Evolutionary conservation across 768 basidiomycete species (phyloP), one percentile per base, ranked within the genome.

Genomic region (Mycena albidolilacea): DNA sequence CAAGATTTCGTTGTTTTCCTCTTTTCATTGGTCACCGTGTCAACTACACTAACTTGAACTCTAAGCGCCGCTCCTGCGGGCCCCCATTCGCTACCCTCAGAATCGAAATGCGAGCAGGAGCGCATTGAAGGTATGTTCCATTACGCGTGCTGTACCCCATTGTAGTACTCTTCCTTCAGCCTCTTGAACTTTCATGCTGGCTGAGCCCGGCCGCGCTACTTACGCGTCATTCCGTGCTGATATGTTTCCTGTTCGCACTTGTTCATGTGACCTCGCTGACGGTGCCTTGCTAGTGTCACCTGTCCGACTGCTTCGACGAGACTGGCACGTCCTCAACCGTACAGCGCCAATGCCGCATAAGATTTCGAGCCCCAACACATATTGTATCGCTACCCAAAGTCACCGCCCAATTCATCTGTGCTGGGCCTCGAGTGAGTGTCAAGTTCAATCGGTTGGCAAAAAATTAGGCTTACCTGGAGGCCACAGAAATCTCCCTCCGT

Each of bases 291-390:
- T 55, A 55, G 54, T 55, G 23, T 3, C 6, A 52, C 21, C 3
- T 23, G 17, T 9, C 2, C 41, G 30, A 3, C 30, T 43, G 21
- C 17, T 21, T 17, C 41, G 6, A 43, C 41, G 30, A 30, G 19
- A 52, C 50, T 21, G 50, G 23, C 19, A n/a, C n/a, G 8, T n/a
- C 50, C 50, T 52, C 19, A 8, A 52, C 11, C n/a, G 3, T 4
- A 17, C 50, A 52, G 50, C n/a, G n/a, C 50, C 50, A 52, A 17
- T 8, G 50, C n/a, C 50, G 54, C 54, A 12, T 7, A 55, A 55
- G 54, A 19, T 55, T 55, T 15, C 50, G 50, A 21, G n/a, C 50
- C 54, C 30, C 54, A 55, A 55, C 54, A 55, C 54, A 55, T 43
- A 43, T 35, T 55, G 23, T 55, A 55, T 35, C 0, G 54, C 21